Evolutionary conservation across 352 stramenopile genomes (phyloP).

Genomic region (Pythium vanterpoolii): DNA sequence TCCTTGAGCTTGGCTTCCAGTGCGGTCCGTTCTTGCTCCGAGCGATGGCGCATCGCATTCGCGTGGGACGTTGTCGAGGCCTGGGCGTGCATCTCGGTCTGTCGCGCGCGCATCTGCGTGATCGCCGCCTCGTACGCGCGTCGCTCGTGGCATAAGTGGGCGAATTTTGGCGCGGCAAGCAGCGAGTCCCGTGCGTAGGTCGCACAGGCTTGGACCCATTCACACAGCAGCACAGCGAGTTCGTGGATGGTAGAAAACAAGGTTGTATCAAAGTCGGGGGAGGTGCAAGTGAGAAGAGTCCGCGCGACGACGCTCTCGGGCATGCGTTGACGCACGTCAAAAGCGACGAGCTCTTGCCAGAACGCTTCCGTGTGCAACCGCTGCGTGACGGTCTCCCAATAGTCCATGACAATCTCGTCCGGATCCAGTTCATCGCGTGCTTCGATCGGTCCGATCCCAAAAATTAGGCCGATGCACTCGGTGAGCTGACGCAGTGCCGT

Average conservation of each 20-base stretch:
- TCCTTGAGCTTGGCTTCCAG: conserved; percentile 48
- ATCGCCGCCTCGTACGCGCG: conserved; percentile 37
- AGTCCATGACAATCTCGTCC: conserved; percentile 74
- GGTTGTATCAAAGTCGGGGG: conserved; percentile 56
- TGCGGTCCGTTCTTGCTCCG: conserved; percentile 47
- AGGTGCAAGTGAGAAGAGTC: conserved; percentile 53
- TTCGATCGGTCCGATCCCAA: conserved; percentile 59
- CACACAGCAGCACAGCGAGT: conserved; percentile 52
- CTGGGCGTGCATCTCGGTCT: conserved; percentile 42
- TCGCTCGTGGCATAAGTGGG: conserved; percentile 47
- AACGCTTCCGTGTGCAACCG: conserved; percentile 38
- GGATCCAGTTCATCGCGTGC: conserved; percentile 59
- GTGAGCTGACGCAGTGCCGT: conserved; percentile 58
- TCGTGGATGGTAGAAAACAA: conserved; percentile 48
- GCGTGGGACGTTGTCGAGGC: conserved; percentile 31
- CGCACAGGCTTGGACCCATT: conserved; percentile 59
- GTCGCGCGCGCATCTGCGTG: conserved; percentile 26
- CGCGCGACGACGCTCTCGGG: conserved; percentile 52
- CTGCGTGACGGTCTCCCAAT: conserved; percentile 45
- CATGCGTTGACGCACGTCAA: conserved; percentile 38
- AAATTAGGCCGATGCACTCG: conserved; percentile 64
- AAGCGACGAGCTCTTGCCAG: conserved; percentile 41
- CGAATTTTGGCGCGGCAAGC: conserved; percentile 51
- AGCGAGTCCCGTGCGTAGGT: conserved; percentile 45
- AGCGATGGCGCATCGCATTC: conserved; percentile 34